These are phyloP conservation scores for Sugiyamaella qingdaonensis DNA, from an alignment of 805 yeast genomes.

Conservation along the genomic window DNA sequence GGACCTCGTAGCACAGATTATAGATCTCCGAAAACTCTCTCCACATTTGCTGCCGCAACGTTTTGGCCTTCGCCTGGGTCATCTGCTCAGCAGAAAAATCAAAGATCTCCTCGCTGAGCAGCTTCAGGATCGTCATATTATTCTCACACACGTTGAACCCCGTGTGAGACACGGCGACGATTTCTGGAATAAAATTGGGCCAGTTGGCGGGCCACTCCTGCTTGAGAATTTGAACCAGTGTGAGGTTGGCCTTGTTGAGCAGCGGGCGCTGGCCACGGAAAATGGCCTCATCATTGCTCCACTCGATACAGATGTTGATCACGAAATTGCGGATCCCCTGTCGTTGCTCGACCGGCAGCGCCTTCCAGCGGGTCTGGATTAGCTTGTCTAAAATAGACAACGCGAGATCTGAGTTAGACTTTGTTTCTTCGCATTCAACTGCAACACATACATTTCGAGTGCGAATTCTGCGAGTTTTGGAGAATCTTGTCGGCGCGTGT, in stretches of 20 bases:
- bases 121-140: constrained; percentile 86
- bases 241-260: constrained; percentile 88
- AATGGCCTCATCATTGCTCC: constrained; percentile 77
- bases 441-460: constrained; percentile 60
- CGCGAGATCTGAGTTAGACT: constrained; percentile 52
- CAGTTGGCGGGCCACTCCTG: constrained; percentile 99
- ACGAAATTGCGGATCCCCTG: constrained; percentile 90
- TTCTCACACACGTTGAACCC: constrained; percentile 94
- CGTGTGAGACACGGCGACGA: constrained; percentile 76
- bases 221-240: constrained; percentile 87
- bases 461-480: constrained; percentile 71
- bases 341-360: constrained; percentile 82
- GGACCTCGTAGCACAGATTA: constrained; percentile 86
- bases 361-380: constrained; percentile 90
- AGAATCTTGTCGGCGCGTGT: constrained; percentile 85
- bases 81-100: constrained; percentile 93
- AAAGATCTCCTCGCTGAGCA: constrained; percentile 92
- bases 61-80: constrained; percentile 91
- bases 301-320: constrained; percentile 86
- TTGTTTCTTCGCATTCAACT: neutral
- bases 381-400: constrained; percentile 83
- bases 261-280: constrained; percentile 73
- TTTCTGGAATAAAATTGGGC: constrained; percentile 95
- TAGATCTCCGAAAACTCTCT: constrained; percentile 91
- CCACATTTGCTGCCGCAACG: constrained; percentile 76